Conservation (phyloP, 1,284 basidiomycete species). For the Tylopilus sp. region DNA sequence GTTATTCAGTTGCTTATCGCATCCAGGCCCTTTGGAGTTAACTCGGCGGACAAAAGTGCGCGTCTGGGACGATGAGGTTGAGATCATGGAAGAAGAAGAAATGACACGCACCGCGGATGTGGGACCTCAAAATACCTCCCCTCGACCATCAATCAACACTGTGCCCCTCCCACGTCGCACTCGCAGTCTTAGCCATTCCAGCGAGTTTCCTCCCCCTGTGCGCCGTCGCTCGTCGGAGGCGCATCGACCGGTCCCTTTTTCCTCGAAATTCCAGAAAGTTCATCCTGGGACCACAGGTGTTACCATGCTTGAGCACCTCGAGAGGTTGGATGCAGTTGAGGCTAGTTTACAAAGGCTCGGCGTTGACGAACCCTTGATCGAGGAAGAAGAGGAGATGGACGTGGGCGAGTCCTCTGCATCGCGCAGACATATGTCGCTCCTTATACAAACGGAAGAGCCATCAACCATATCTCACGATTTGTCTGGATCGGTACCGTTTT, state of each 20-base stretch:
- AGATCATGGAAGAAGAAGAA: slow-evolving; percentile 60
- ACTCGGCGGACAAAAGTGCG: slow-evolving; percentile 74
- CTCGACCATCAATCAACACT: slow-evolving; percentile 56
- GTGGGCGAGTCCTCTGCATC: slow-evolving; percentile 47
- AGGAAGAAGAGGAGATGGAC: slow-evolving; percentile 48
- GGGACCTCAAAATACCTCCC: slow-evolving; percentile 45
- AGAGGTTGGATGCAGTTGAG: slow-evolving; percentile 76
- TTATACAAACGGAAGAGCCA: slow-evolving; percentile 21
- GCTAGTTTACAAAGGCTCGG: slow-evolving; percentile 69
- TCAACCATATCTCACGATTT: slow-evolving; percentile 27
- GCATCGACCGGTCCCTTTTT: slow-evolving; percentile 72
- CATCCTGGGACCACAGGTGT: slow-evolving; percentile 78
- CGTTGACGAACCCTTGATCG: slow-evolving; percentile 49
- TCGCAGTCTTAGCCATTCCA: slow-evolving; percentile 56
- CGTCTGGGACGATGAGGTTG: slow-evolving; percentile 83
- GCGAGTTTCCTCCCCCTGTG: slow-evolving; percentile 71
- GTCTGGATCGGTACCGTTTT: slow-evolving; percentile 42
- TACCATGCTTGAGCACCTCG: slow-evolving; percentile 75
- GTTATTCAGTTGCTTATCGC: slow-evolving; percentile 12
- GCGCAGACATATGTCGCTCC: slow-evolving; percentile 22
- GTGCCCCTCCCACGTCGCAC: slow-evolving; percentile 57
- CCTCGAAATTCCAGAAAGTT: slow-evolving; percentile 70
- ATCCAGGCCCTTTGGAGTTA: slow-evolving; percentile 74
- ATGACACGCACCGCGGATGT: slow-evolving; percentile 29
- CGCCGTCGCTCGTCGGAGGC: slow-evolving; percentile 60